Conservation (phyloP, 768 basidiomycete species). For the Rossbeevera mucosa region DNA sequence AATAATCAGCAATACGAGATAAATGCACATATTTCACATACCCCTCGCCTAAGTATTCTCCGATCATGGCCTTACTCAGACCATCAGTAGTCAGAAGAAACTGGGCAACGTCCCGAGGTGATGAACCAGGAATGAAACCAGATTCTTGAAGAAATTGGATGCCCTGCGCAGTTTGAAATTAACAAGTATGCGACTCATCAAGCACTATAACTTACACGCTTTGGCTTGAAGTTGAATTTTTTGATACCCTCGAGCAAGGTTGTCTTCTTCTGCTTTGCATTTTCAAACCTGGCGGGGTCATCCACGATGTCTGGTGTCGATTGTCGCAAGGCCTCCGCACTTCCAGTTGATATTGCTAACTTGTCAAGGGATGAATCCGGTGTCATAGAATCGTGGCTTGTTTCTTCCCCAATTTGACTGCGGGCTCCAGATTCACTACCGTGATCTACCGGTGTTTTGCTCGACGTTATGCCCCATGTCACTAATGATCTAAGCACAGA, state of each 20-base stretch:
- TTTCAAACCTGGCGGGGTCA: conserved; percentile 90
- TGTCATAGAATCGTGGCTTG: conserved; percentile 44
- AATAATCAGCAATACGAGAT: conserved; percentile 1
- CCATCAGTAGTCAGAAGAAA: conserved; percentile 91
- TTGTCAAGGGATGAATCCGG: conserved; percentile 56
- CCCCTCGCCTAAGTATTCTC: conserved; percentile 98
- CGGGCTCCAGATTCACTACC: conserved; percentile 39
- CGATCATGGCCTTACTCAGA: conserved; percentile 91
- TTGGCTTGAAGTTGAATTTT: conserved; percentile 99
- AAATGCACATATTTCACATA: conserved; percentile 35
- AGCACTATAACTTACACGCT: conserved; percentile 54
- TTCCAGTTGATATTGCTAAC: conserved; percentile 43
- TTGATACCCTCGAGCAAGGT: conserved; percentile 92
- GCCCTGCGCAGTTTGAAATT: conserved; percentile 48
- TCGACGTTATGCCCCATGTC: conserved; percentile 72
- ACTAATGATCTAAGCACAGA: conserved; percentile 86
- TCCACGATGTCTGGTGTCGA: conserved; percentile 79
- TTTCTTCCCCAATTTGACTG: conserved; percentile 52
- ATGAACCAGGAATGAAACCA: conserved; percentile 74
- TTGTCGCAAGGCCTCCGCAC: conserved; percentile 55
- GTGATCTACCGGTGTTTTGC: conserved; percentile 31
- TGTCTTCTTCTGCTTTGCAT: conserved; percentile 94
- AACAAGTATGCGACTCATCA: neutral
- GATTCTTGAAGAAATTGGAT: conserved; percentile 83
- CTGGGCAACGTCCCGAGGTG: conserved; percentile 73